A percentile compares a stretch with the other conserved stretches of the same genome.
Conservation (phyloP, 345 rosid genomes). For the Acer yangbiense region DNA sequence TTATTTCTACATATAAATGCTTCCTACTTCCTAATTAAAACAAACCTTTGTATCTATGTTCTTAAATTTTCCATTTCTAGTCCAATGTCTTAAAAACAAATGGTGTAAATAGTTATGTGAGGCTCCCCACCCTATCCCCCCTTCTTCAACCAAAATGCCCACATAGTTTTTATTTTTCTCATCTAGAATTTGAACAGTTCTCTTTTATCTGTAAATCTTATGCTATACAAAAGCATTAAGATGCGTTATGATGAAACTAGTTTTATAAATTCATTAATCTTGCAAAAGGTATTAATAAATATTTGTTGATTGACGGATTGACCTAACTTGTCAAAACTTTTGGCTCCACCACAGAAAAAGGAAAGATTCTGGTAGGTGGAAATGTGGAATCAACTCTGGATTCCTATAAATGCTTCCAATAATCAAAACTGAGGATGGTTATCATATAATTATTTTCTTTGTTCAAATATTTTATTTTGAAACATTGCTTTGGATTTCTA, state of each 20-base stretch:
- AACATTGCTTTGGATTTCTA: not conserved
- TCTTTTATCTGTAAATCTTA: not conserved
- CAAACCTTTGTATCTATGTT: not conserved
- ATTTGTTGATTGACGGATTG: not conserved
- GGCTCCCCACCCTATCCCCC: not conserved
- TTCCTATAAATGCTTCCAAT: not conserved
- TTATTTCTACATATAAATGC: not conserved
- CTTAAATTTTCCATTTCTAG: not conserved
- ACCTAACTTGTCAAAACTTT: not conserved
- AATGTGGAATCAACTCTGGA: not conserved
- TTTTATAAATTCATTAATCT: not conserved
- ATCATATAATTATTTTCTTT: too few relatives aligned
- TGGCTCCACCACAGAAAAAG: not conserved
- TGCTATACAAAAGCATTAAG: not conserved
- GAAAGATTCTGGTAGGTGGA: not conserved
- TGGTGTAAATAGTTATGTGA: not conserved
- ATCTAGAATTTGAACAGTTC: not conserved
- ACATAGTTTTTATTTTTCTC: not conserved
- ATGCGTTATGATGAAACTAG: not conserved
- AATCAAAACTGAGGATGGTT: too few relatives aligned
- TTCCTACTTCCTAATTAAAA: conserved; percentile 10
- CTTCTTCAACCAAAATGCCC: not conserved
- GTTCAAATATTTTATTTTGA: not conserved
- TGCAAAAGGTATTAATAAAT: not conserved
- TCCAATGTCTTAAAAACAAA: not conserved